These are phyloP conservation scores for Teunomyces gatunensis DNA, from an alignment of 805 yeast species.

Conservation along the genomic window DNA sequence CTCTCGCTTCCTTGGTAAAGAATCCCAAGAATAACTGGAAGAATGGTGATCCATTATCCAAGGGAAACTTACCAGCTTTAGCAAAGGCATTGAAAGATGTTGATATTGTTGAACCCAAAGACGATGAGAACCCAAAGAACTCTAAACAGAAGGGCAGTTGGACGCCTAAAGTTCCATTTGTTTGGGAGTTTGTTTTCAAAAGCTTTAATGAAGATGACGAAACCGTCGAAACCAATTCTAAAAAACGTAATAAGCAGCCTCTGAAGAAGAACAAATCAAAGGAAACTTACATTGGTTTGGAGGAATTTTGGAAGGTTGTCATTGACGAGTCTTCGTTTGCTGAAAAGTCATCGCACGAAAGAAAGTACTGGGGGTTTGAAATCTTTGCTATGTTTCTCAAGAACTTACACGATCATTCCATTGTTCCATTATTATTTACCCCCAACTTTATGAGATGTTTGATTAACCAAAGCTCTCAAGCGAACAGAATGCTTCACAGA, in stretches of 20 bases:
- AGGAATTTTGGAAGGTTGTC: slow-evolving; percentile 75
- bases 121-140: slow-evolving; percentile 20
- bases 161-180: slow-evolving; percentile 73
- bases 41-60: slow-evolving; percentile 67
- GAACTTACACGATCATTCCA: slow-evolving; percentile 14
- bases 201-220: slow-evolving; percentile 34
- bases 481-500: slow-evolving; percentile 63
- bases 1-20: slow-evolving; percentile 8
- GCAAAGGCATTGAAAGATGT: slow-evolving; percentile 64
- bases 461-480: slow-evolving; percentile 71
- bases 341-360: slow-evolving; percentile 74
- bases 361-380: slow-evolving; percentile 85
- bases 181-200: slow-evolving; percentile 62
- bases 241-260: slow-evolving; percentile 33
- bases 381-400: slow-evolving; percentile 53
- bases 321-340: slow-evolving; percentile 81
- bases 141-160: slow-evolving; percentile 62
- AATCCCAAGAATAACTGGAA: slow-evolving; percentile 53
- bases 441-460: slow-evolving; percentile 69
- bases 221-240: slow-evolving; percentile 25
- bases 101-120: slow-evolving; percentile 37
- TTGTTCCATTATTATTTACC: slow-evolving; percentile 42
- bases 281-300: slow-evolving; percentile 23
- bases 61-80: slow-evolving; percentile 60
- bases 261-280: slow-evolving; percentile 19